Evolutionary conservation across 768 basidiomycete genomes (phyloP), one percentile per base, ranked within the genome.

Genomic region (Gloeostereum incarnatum): DNA sequence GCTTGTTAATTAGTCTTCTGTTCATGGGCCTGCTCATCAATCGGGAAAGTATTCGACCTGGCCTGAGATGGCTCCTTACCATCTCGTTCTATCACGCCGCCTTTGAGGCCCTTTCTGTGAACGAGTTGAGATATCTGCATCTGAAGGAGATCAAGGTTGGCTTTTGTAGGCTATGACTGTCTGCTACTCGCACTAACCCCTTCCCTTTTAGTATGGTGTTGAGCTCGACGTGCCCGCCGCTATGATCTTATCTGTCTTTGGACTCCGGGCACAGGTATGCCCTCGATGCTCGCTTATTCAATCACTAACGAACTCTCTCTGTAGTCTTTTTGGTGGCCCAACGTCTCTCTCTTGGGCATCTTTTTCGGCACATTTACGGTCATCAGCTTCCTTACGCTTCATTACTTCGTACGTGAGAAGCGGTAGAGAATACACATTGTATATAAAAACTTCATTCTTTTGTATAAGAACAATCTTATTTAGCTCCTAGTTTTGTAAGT

Each of bases 41-140:
- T 60, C 81, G 91, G 34, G 86, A 92, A 43, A 82, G 83, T 19
- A 75, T 97, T 9, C 68, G 75, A 0, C 68, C 70, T 0, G 69
- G 65, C 25, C 65, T 96, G 35, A 78, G 74, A 41, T 96, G 90
- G 87, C 62, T 99, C 42, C 86, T 92, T 54, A 91, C 84, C 0
- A 53, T 88, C 5, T 96, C 92, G 4, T 98, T 98, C 71, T 99
- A 96, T 81, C 96, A 99, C 62, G 94, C 96, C 17, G 96, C 89
- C 0, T 98, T 92, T 48, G 96, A 99, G 61, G 93, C 88, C 1
- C 71, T 99, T 26, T 81, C 93, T n/a, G 96, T 99, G 41, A 99
- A 98, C 55, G 96, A 99, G 58, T 66, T 99, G 41, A 71, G 93
- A 35, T 97, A 96, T 60, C 63, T 98, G 20, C 88, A 92, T 52